Evolutionary conservation across 1,139 yeast genomes (phyloP).

Genomic region (Debaryomycetaceae sp.): DNA sequence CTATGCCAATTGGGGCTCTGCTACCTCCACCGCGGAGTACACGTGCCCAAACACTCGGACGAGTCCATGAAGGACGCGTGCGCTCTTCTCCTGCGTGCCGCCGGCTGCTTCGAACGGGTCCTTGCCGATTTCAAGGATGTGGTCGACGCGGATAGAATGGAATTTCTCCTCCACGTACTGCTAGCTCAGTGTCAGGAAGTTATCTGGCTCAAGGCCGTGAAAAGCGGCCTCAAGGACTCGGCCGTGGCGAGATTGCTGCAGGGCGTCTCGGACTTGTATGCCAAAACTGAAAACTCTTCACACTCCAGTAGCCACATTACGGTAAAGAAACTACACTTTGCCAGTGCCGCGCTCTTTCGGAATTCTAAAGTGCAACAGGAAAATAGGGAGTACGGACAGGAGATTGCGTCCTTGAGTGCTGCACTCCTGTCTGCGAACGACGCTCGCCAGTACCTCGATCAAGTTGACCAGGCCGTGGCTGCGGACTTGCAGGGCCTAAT

Average conservation of each 20-base stretch:
- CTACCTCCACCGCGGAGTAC: slow-evolving; percentile 45
- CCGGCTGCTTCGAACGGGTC: slow-evolving; percentile 47
- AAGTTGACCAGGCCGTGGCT: slow-evolving; percentile 32
- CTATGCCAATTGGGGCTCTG: slow-evolving; percentile 60
- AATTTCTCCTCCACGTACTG: slow-evolving; percentile 32
- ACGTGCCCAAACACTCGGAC: slow-evolving; percentile 24
- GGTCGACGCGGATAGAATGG: slow-evolving; percentile 16
- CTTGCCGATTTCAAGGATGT: slow-evolving; percentile 10
- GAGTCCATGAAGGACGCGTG: slow-evolving; percentile 58
- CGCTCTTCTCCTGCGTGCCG: slow-evolving; percentile 54
- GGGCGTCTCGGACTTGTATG: slow-evolving; percentile 52
- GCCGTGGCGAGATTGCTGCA: slow-evolving; percentile 53
- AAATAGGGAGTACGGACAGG: slow-evolving; percentile 53
- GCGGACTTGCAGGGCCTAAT: slow-evolving; percentile 40
- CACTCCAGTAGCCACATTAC: slow-evolving; percentile 45
- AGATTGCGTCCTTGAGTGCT: slow-evolving; percentile 43
- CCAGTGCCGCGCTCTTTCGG: slow-evolving; percentile 61
- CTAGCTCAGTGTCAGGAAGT: slow-evolving; percentile 84
- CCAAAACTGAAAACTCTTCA: slow-evolving; percentile 26
- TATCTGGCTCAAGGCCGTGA: slow-evolving; percentile 66
- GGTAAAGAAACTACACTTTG: slow-evolving; percentile 53
- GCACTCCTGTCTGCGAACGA: slow-evolving; percentile 22
- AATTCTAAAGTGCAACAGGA: slow-evolving; percentile 41
- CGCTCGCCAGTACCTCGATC: slow-evolving; percentile 30
- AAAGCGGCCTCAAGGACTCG: slow-evolving; percentile 42